Evolutionary conservation across 2,329 filamentous ascomycete genomes (phyloP), one percentile per base, ranked within the genome.

Genomic region (Epichloe sp.): DNA sequence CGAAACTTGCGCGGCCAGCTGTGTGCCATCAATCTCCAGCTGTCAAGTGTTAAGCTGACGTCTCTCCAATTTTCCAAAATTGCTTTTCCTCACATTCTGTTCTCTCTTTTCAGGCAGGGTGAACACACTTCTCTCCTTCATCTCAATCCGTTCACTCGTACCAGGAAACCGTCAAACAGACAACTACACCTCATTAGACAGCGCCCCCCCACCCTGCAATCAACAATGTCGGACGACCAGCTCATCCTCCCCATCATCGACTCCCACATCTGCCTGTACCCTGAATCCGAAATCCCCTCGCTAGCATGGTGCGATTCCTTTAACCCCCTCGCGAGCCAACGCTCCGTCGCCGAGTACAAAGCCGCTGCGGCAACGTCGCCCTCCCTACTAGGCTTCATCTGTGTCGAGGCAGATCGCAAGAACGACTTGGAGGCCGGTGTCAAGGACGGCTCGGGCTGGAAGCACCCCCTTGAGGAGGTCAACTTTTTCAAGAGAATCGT

Each of bases 231-330:
- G 52, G 63, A 72, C 53, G 57, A 65, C 21, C 63, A 66, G 57
- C 62, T 69, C 59, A 53, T 68, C 59, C 69, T 76, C 65, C 79
- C 75, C 60, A 83, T 95, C 62, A 80, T 96, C 67, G 90, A 96
- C 72, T 85, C 88, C 40, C 91, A 96, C 73, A 85, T 96, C 68
- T 90, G 96, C 71, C 81, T 96, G 62, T 95, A 82, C 73, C 86
- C 88, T 44, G 67, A 72, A 44, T 76, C 78, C 49, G 85, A 91
- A 60, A 63, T 85, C 49, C 63, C 75, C 50, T 77, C 78, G 40
- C 78, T 94, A 55, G 70, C 78, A 52, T 95, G 88, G 89, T 79
- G 80, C 69, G 75, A 66, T 3, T 69, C 79, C 5, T 69, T 73
- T 45, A 68, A 76, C 61, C 74, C 80, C 4, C 73, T 94, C 48